Percentiles rank a stretch among this genome's conserved stretches.
Evolutionary conservation across 768 basidiomycete species (phyloP).

Genomic region (Tulasnella sp.): DNA sequence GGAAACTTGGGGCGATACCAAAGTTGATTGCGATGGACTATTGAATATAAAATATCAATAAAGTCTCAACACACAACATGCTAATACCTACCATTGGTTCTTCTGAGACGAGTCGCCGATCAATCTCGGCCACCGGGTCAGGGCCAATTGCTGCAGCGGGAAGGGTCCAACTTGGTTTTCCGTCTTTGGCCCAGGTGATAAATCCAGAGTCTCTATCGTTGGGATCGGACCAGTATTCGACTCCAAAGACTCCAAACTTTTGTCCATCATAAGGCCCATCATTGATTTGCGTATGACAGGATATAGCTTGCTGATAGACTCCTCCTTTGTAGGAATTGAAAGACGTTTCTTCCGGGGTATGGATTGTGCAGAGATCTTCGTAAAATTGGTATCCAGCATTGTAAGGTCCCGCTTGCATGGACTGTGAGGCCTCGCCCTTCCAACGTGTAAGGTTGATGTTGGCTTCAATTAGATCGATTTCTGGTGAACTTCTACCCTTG

Average conservation of each 20-base stretch:
- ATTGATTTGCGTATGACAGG: slow-evolving; percentile 46
- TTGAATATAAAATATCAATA: neutral
- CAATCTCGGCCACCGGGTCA: slow-evolving; percentile 44
- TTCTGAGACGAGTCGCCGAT: slow-evolving; percentile 58
- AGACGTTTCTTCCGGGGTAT: slow-evolving; percentile 36
- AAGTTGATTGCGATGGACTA: slow-evolving; percentile 59
- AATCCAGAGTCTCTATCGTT: slow-evolving; percentile 52
- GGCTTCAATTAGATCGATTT: slow-evolving; percentile 87
- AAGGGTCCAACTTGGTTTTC: slow-evolving; percentile 56
- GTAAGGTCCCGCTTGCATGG: slow-evolving; percentile 68
- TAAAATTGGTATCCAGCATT: slow-evolving; percentile 53
- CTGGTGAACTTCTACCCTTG: slow-evolving; percentile 65
- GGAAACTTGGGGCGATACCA: slow-evolving; percentile 68
- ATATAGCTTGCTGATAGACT: slow-evolving; percentile 55
- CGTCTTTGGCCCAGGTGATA: slow-evolving; percentile 71
- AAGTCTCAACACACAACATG: neutral
- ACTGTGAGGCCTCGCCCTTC: slow-evolving; percentile 63
- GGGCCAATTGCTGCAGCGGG: slow-evolving; percentile 54
- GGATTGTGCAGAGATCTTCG: slow-evolving; percentile 40
- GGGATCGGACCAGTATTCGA: slow-evolving; percentile 73
- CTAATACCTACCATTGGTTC: slow-evolving; percentile 73
- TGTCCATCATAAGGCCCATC: slow-evolving; percentile 42
- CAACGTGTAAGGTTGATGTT: slow-evolving; percentile 44
- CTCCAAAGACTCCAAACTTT: slow-evolving; percentile 51
- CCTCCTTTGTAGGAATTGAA: slow-evolving; percentile 43